Percentiles rank a stretch among this genome's conserved stretches.
phyloP scores from a whole-genome alignment of 148 eudicot genomes.

The Polygonum maritimum region DNA sequence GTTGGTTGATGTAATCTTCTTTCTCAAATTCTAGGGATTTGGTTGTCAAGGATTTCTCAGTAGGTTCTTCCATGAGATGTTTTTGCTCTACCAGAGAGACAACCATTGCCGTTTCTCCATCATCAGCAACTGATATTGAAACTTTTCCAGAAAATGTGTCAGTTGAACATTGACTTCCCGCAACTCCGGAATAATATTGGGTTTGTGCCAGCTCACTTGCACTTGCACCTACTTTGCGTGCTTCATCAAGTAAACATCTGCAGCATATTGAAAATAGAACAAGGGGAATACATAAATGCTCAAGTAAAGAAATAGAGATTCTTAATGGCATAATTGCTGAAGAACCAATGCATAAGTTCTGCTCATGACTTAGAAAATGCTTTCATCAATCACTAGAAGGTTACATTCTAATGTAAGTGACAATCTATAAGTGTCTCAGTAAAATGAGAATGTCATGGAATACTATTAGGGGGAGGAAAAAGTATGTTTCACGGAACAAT shows the following conservation, averaged over 20 bases:
- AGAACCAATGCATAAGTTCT: neutral
- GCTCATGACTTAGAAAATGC: neutral
- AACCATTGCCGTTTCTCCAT: conserved; percentile 93
- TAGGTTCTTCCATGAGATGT: conserved; percentile 22
- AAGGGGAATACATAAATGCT: neutral
- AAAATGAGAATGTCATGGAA: neutral
- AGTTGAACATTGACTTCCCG: conserved; percentile 20
- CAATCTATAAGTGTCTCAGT: neutral
- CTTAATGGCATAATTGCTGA: neutral
- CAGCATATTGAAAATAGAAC: conserved; percentile 16
- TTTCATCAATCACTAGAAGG: neutral
- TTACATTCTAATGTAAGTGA: neutral
- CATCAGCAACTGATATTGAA: conserved; percentile 80
- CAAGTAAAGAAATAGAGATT: neutral
- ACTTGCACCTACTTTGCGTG: conserved; percentile 24
- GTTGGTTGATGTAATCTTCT: conserved; percentile 19
- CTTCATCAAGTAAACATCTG: conserved; percentile 53
- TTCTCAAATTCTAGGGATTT: conserved; percentile 12
- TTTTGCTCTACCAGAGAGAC: conserved; percentile 59
- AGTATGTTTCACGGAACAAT: neutral
- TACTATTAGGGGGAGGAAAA: neutral
- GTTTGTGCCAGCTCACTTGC: conserved; percentile 17
- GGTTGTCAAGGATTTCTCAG: conserved; percentile 17
- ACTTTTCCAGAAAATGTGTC: conserved; percentile 58
- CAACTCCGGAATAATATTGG: conserved; percentile 20